Evolutionary conservation across 768 basidiomycete genomes (phyloP).

Genomic region (Tubosaeta sp.): DNA sequence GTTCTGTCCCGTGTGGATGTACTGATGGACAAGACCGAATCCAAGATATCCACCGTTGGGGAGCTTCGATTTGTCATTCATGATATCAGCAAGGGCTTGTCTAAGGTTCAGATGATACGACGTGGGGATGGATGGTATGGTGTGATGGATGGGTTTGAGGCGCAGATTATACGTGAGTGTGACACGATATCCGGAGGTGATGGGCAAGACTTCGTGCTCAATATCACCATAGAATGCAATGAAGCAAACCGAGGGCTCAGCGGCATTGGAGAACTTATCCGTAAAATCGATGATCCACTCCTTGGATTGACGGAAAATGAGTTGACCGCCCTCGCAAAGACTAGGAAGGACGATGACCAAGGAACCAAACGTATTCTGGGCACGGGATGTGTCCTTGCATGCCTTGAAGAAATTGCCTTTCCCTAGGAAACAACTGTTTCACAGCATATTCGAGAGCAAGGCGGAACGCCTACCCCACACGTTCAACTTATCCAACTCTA

Average conservation of each 20-base stretch:
- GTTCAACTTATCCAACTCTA: slow-evolving; percentile 44
- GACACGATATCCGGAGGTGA: slow-evolving; percentile 39
- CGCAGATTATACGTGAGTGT: slow-evolving; percentile 41
- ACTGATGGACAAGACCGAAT: slow-evolving; percentile 11
- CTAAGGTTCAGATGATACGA: not conserved
- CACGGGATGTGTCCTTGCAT: slow-evolving; percentile 46
- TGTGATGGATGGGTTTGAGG: not conserved
- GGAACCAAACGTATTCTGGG: slow-evolving; percentile 45
- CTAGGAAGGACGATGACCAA: slow-evolving; percentile 47
- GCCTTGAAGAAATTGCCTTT: slow-evolving; percentile 49
- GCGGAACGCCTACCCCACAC: slow-evolving; percentile 34
- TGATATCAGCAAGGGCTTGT: not conserved
- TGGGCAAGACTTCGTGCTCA: slow-evolving; percentile 40
- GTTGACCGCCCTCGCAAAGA: slow-evolving; percentile 42
- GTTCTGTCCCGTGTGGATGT: not conserved
- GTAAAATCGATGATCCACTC: slow-evolving; percentile 37
- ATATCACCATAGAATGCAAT: slow-evolving; percentile 42
- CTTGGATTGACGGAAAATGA: slow-evolving; percentile 33
- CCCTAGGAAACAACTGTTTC: not conserved
- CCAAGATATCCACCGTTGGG: slow-evolving; percentile 7
- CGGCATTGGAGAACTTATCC: not conserved
- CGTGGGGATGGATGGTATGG: not conserved
- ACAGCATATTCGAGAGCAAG: not conserved
- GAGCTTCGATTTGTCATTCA: slow-evolving; percentile 1
- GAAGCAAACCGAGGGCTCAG: slow-evolving; percentile 27